phyloP scores from a whole-genome alignment of 2,329 filamentous ascomycete genomes.

The Alternaria sp. region DNA sequence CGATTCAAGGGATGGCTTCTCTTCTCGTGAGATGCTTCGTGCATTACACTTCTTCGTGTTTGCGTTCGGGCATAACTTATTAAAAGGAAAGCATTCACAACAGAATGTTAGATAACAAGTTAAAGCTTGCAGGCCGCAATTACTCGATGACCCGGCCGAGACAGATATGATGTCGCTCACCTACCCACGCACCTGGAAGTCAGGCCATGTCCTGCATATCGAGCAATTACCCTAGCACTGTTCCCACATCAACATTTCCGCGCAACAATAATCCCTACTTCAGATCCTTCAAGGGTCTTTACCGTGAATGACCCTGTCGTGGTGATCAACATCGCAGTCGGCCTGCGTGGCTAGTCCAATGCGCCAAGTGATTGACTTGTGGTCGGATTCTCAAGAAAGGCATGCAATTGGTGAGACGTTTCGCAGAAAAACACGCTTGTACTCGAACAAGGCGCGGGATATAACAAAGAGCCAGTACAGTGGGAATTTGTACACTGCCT shows the following conservation, averaged over 20 bases:
- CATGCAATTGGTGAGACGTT: neutral
- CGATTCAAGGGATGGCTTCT: neutral
- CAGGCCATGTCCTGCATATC: neutral
- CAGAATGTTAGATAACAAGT: neutral
- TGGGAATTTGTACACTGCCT: neutral
- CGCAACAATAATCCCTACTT: constrained; percentile 3
- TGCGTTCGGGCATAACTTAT: neutral
- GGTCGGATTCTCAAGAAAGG: neutral
- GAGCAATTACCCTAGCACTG: constrained; percentile 3
- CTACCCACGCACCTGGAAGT: constrained; percentile 1
- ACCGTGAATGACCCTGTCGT: constrained; percentile 4
- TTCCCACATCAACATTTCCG: constrained; percentile 12
- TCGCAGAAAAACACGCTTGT: neutral
- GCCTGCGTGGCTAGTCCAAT: constrained; percentile 1
- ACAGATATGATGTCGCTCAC: neutral
- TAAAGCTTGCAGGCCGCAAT: neutral
- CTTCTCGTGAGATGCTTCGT: neutral
- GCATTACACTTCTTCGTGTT: neutral
- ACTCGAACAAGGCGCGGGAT: constrained; percentile 1
- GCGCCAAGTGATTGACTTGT: neutral
- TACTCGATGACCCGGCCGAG: neutral
- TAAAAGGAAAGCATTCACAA: neutral
- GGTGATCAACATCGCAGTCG: constrained; percentile 8
- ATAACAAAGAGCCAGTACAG: constrained; percentile 5
- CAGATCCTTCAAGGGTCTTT: constrained; percentile 1